Evolutionary conservation across 2,329 filamentous ascomycete genomes (phyloP).

Genomic region (Biscogniauxia sp.): DNA sequence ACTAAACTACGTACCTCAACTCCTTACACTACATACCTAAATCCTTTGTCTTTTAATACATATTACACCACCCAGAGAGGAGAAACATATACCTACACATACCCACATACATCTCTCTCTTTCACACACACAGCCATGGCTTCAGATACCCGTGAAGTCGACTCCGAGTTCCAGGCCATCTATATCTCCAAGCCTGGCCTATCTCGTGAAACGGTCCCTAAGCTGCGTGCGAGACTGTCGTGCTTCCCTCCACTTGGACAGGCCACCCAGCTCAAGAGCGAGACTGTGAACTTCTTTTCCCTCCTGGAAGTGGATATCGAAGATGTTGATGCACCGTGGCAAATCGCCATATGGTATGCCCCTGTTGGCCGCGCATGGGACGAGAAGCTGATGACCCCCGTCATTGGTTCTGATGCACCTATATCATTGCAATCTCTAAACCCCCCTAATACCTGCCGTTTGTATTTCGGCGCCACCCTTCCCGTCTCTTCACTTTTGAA

Average conservation of each 20-base stretch:
- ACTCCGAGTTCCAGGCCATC: constrained; percentile 36
- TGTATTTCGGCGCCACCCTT: constrained; percentile 56
- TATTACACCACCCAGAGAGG: not conserved
- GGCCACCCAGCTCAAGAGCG: constrained; percentile 57
- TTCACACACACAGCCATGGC: constrained; percentile 11
- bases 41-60: not conserved
- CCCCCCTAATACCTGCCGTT: constrained; percentile 32
- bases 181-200: constrained; percentile 32
- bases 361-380: constrained; percentile 53
- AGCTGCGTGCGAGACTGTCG: constrained; percentile 40
- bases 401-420: constrained; percentile 35
- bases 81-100: too few relatives aligned
- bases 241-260: constrained; percentile 73
- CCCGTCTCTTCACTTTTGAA: constrained; percentile 47
- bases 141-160: constrained; percentile 33
- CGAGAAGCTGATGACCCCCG: constrained; percentile 45
- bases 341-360: constrained; percentile 73
- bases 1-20: not conserved
- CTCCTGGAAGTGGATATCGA: constrained; percentile 63
- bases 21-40: not conserved
- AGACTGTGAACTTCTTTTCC: constrained; percentile 60
- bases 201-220: constrained; percentile 12
- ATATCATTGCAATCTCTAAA: constrained; percentile 48
- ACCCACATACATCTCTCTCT: too few relatives aligned
- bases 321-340: constrained; percentile 59